phyloP scores from a whole-genome alignment of 441 rosid genomes.

The Cnidoscolus chayamansa region DNA sequence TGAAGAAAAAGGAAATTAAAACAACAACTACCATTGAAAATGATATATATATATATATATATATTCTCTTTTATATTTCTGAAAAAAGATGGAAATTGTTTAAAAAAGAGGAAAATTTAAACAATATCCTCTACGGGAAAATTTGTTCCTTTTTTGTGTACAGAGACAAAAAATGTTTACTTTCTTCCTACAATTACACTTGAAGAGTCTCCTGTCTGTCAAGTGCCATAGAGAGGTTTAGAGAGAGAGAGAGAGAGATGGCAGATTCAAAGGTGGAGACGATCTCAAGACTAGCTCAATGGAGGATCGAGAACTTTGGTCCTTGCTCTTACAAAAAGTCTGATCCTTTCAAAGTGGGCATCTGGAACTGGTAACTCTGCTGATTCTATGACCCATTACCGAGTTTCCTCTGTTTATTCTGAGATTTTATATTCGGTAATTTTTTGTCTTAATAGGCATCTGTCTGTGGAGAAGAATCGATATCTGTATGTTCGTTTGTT shows the following conservation, averaged over 20 bases:
- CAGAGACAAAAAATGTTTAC: neutral
- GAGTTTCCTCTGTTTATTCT: neutral
- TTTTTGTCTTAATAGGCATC: constrained; percentile 42
- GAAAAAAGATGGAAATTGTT: too few species aligned
- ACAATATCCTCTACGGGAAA: too few species aligned
- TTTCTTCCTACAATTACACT: too few species aligned
- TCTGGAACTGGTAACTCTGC: constrained; percentile 76
- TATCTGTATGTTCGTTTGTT: constrained; percentile 61
- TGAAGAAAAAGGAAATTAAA: too few species aligned
- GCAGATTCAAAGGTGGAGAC: constrained; percentile 84
- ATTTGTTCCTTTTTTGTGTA: neutral
- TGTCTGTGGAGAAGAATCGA: constrained; percentile 82
- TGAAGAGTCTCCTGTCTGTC: neutral
- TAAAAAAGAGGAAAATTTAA: too few species aligned
- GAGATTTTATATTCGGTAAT: neutral
- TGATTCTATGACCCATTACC: neutral
- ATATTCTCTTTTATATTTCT: too few species aligned
- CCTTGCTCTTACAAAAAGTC: constrained; percentile 76
- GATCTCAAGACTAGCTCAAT: constrained; percentile 84
- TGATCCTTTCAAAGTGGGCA: constrained; percentile 83
- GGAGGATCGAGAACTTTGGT: constrained; percentile 82
- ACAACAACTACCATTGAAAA: too few species aligned
- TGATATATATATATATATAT: too few species aligned
- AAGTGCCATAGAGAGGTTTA: neutral
- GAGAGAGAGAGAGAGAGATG: constrained; percentile 29